These are phyloP conservation scores for Backusella morwellensis DNA, from an alignment of 192 early-diverging fungal genomes.

Conservation along the genomic window DNA sequence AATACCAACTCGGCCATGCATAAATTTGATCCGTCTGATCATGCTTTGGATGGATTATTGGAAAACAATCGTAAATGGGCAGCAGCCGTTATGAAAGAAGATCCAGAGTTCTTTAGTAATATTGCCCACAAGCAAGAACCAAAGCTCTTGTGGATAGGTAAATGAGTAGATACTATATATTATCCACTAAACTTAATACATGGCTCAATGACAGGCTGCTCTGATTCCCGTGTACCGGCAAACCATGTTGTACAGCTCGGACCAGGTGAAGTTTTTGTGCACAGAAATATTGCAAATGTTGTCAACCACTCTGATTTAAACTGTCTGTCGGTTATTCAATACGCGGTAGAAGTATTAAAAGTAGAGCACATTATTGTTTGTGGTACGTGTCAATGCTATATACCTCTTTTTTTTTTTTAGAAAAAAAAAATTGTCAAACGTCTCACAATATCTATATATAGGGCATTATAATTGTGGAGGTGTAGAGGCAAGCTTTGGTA, in stretches of 20 bases:
- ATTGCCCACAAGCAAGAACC: constrained; percentile 77
- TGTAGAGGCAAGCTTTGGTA: constrained; percentile 57
- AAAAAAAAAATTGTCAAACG: not conserved
- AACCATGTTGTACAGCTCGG: constrained; percentile 66
- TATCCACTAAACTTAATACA: not conserved
- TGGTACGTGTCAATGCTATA: constrained; percentile 42
- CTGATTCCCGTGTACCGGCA: constrained; percentile 90
- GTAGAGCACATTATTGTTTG: constrained; percentile 94
- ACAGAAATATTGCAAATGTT: constrained; percentile 97
- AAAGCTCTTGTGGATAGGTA: constrained; percentile 84
- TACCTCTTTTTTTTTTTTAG: not conserved
- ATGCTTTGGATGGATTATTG: constrained; percentile 28
- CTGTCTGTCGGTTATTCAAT: constrained; percentile 85
- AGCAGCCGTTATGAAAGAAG: constrained; percentile 44
- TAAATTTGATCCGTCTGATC: constrained; percentile 30
- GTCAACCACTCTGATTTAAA: constrained; percentile 81
- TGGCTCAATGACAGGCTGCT: constrained; percentile 61
- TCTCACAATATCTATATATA: not conserved
- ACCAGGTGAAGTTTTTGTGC: constrained; percentile 92
- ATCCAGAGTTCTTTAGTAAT: constrained; percentile 72
- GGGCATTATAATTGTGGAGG: constrained; percentile 77
- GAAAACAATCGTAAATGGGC: constrained; percentile 68
- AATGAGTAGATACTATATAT: not conserved
- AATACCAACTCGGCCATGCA: not conserved
- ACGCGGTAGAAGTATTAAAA: constrained; percentile 87